Base-by-base conservation (phyloP, 352 stramenopile genomes). In the Globisporangium lucens region DNA sequence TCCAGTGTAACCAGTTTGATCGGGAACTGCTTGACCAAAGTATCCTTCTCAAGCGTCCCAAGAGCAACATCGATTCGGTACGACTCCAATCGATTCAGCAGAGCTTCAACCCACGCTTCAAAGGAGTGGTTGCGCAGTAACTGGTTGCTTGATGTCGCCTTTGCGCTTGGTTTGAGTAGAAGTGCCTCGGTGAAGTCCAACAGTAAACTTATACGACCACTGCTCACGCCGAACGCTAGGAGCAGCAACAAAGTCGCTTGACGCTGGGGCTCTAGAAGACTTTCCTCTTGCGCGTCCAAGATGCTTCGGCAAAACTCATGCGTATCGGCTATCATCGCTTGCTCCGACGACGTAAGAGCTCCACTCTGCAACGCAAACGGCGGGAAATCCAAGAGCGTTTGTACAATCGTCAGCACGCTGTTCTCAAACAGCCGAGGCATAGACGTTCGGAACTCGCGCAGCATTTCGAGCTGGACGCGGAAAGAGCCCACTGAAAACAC, bases 401-500 rank as follows among this genome's bases (percentile, higher is more conserved):
- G 61, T 20, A 91, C 74, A 7, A 91, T 70, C 4, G 79, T 57
- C 46, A 88, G 67, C 29, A 77, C 61, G 3, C 80, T 77, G 20
- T 77, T 81, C 53, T 88, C 78, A 63, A 90, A 93, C 7, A 91
- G 36, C 7, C 51, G 67, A 33, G 82, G 74, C 62, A 68, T 80
- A 9, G 70, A 51, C 3, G 55, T 60, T 5, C 79, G 79, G 30
- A 90, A 89, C 38, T 83, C 79, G 1, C 74, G 80, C 46, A 93
- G 67, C 77, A 91, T 89, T 56, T 89, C 77, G 33, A 93, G 71
- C 60, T 93, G 84, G 56, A 93, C 68, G 8, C 82, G 80, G n/a
- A 91, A 73, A 30, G 78, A 88, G 0, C 67, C 66, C 4, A 90
- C 70, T 0, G 74, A 75, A 24, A 92, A 92, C 24, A 92, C 53